These are phyloP conservation scores for Lipomyces orientalis DNA, from an alignment of 805 yeast species.

Conservation along the genomic window DNA sequence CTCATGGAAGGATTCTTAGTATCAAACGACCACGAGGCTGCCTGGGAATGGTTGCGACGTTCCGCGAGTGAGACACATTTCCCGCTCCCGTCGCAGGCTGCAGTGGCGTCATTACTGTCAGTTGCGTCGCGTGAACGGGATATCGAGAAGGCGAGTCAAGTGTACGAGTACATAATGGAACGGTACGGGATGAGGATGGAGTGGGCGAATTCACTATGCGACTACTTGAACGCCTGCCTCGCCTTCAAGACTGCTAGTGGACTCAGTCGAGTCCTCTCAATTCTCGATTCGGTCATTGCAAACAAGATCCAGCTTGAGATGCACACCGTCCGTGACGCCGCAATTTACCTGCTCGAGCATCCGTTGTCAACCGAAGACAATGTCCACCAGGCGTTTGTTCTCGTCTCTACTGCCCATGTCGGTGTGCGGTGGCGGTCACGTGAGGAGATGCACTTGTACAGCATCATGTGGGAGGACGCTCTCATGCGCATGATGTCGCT, in stretches of 20 bases:
- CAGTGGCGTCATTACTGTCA: constrained; percentile 38
- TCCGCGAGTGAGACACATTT: constrained; percentile 33
- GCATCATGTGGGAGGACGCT: constrained; percentile 8
- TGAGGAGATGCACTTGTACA: constrained; percentile 8
- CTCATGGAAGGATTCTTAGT: constrained; percentile 41
- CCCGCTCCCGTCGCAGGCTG: constrained; percentile 10
- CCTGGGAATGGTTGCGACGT: constrained; percentile 44
- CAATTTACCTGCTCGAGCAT: constrained; percentile 21
- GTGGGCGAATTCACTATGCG: constrained; percentile 10
- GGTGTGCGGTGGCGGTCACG: constrained; percentile 12
- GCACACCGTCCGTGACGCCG: constrained; percentile 23
- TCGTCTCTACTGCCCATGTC: constrained; percentile 14
- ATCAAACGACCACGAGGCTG: constrained; percentile 37
- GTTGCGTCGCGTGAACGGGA: constrained; percentile 35
- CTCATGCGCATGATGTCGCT: constrained; percentile 19
- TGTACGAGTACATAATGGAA: constrained; percentile 38
- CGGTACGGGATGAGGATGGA: constrained; percentile 2
- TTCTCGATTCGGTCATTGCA: constrained; percentile 13
- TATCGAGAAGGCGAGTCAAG: constrained; percentile 41
- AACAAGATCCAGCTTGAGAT: constrained; percentile 15
- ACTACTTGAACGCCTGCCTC: constrained; percentile 15
- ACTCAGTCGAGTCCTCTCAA: neutral
- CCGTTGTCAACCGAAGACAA: constrained; percentile 17
- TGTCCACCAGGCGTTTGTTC: constrained; percentile 24
- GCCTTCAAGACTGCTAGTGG: constrained; percentile 5